Conservation (phyloP, 2,329 filamentous ascomycete genomes). For the Aschersonia sp. region DNA sequence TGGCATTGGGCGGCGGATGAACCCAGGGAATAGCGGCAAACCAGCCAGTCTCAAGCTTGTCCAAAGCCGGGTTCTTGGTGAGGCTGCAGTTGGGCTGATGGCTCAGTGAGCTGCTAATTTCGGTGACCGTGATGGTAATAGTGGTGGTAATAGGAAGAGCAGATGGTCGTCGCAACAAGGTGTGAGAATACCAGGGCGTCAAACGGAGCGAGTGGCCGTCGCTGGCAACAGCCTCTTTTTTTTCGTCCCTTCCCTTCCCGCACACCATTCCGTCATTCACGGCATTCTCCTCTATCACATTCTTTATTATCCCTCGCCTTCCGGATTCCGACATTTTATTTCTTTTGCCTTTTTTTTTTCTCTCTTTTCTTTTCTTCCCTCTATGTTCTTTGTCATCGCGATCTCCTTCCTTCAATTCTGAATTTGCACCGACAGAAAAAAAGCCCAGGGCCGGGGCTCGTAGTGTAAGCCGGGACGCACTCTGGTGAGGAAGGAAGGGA, state of each 20-base stretch:
- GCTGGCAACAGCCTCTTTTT: conserved; percentile 2
- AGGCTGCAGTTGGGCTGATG: background rate
- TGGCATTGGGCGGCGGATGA: background rate
- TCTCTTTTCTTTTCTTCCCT: background rate
- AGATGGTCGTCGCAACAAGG: background rate
- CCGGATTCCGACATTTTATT: background rate
- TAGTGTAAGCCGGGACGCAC: background rate
- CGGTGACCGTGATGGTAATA: background rate
- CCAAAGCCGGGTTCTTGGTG: conserved; percentile 6
- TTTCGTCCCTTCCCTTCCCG: background rate
- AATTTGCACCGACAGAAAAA: background rate
- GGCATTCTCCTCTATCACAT: background rate
- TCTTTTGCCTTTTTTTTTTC: background rate
- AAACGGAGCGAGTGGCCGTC: background rate
- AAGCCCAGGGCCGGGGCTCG: background rate
- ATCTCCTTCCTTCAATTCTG: background rate
- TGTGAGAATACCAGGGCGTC: conserved; percentile 4
- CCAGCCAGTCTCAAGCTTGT: conserved; percentile 6
- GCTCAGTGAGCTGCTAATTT: no score
- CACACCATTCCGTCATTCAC: conserved; percentile 1
- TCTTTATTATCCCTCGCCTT: conserved; percentile 5
- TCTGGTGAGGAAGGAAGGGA: background rate
- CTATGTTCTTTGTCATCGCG: background rate
- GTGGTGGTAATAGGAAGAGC: background rate
- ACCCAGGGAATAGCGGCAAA: conserved; percentile 5